Evolutionary conservation across 2,329 filamentous ascomycete genomes (phyloP).

Genomic region (Fusarium austroafricanum): DNA sequence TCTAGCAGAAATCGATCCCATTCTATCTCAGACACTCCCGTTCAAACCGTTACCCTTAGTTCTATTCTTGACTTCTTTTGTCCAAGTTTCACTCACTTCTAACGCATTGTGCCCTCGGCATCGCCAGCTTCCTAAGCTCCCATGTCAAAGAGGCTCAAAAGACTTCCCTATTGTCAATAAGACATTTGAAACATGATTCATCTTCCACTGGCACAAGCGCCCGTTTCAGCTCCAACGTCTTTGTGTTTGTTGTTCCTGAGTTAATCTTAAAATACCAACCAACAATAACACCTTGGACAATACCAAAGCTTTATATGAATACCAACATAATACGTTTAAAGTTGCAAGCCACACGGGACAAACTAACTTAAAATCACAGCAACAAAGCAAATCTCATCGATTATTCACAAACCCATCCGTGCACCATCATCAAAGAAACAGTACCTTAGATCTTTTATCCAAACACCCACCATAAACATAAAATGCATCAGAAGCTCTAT

Average conservation of each 20-base stretch:
- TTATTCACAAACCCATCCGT: slow-evolving; percentile 11
- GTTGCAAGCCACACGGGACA: slow-evolving; percentile 3
- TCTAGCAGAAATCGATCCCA: background rate
- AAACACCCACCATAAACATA: slow-evolving; percentile 10
- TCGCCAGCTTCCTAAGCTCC: background rate
- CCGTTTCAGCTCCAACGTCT: background rate
- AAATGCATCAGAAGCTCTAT: background rate
- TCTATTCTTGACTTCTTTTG: background rate
- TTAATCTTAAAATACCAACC: background rate
- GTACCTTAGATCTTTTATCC: background rate
- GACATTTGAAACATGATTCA: background rate
- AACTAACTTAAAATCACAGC: slow-evolving; percentile 7
- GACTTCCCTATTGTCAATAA: background rate
- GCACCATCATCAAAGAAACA: slow-evolving; percentile 10
- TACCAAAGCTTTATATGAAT: background rate
- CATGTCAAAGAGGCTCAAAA: background rate
- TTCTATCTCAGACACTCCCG: background rate
- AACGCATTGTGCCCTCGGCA: background rate
- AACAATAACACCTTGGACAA: background rate
- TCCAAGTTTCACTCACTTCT: background rate
- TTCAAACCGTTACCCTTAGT: background rate
- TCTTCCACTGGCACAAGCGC: background rate
- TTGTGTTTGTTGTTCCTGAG: background rate
- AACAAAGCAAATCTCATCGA: background rate
- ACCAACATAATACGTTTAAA: background rate